Conservation (phyloP, 176 grass and related monocot species). For the Oryza officinalis region DNA sequence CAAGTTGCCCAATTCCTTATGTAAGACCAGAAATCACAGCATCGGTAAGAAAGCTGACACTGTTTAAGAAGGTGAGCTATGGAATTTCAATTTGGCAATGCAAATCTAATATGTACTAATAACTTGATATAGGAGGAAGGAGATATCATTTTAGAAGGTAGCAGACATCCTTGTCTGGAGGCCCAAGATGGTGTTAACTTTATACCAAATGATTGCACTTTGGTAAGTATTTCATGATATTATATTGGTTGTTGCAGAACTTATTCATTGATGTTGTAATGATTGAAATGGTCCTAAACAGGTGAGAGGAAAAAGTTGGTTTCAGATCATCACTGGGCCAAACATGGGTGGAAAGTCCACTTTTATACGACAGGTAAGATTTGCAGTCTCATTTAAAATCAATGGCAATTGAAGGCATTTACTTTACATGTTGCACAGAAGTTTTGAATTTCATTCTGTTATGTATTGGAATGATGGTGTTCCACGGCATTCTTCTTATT, state of each 20-base stretch:
- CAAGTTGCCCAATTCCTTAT: slow-evolving; percentile 83
- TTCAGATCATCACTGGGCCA: slow-evolving; percentile 98
- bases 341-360: slow-evolving; percentile 99
- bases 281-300: slow-evolving; percentile 48
- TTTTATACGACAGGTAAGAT: slow-evolving; percentile 90
- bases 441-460: not conserved
- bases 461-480: slow-evolving; percentile 15
- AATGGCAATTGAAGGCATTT: not conserved
- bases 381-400: slow-evolving; percentile 13
- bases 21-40: slow-evolving; percentile 84
- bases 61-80: slow-evolving; percentile 31
- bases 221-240: slow-evolving; percentile 53
- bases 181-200: slow-evolving; percentile 97
- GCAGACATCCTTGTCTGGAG: slow-evolving; percentile 95
- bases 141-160: slow-evolving; percentile 92
- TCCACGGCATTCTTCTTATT: slow-evolving; percentile 19
- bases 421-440: slow-evolving; percentile 1
- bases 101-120: slow-evolving; percentile 1
- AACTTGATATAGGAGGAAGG: slow-evolving; percentile 72
- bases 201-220: slow-evolving; percentile 94
- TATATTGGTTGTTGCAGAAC: slow-evolving; percentile 8
- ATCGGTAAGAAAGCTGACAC: slow-evolving; percentile 61
- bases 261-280: slow-evolving; percentile 1
- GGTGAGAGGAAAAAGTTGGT: slow-evolving; percentile 96
- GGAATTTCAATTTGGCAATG: slow-evolving; percentile 8